A percentile compares a stretch with the other conserved stretches of the same genome.
Evolutionary conservation across 164 flowering plant genomes (phyloP).

Genomic region (Berberis vulgaris): DNA sequence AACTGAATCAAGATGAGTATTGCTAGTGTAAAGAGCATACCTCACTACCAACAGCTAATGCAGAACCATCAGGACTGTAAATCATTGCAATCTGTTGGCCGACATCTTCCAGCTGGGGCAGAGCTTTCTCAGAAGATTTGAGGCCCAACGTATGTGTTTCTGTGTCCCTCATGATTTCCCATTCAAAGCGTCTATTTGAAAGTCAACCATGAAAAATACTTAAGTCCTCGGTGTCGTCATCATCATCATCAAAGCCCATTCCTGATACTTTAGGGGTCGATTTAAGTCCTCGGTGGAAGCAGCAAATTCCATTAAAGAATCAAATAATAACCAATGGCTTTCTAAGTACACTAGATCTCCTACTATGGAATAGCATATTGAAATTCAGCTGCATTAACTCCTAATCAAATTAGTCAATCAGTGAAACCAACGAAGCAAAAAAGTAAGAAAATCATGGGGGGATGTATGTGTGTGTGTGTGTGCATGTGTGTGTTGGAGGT

Average conservation of each 20-base stretch:
- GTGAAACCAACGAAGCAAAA: too few relatives aligned
- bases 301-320: background rate
- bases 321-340: background rate
- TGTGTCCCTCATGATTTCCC: constrained; percentile 32
- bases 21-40: constrained; percentile 22
- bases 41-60: constrained; percentile 89
- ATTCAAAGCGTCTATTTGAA: constrained; percentile 66
- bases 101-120: constrained; percentile 53
- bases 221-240: too few relatives aligned
- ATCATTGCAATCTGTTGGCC: constrained; percentile 81
- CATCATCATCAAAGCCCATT: too few relatives aligned
- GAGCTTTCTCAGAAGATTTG: constrained; percentile 46
- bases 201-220: background rate
- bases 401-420: too few relatives aligned
- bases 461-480: too few relatives aligned
- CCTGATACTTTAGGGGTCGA: too few relatives aligned
- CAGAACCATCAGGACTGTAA: constrained; percentile 63
- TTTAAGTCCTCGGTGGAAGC: background rate
- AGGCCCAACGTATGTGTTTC: constrained; percentile 33
- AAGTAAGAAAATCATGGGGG: too few relatives aligned
- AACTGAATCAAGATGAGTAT: too few relatives aligned
- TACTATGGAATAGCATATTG: too few relatives aligned
- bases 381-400: too few relatives aligned
- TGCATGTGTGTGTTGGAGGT: too few relatives aligned
- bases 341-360: too few relatives aligned